Evolutionary conservation across 805 yeast species (phyloP).

Genomic region (Kodamaea kakaduensis): DNA sequence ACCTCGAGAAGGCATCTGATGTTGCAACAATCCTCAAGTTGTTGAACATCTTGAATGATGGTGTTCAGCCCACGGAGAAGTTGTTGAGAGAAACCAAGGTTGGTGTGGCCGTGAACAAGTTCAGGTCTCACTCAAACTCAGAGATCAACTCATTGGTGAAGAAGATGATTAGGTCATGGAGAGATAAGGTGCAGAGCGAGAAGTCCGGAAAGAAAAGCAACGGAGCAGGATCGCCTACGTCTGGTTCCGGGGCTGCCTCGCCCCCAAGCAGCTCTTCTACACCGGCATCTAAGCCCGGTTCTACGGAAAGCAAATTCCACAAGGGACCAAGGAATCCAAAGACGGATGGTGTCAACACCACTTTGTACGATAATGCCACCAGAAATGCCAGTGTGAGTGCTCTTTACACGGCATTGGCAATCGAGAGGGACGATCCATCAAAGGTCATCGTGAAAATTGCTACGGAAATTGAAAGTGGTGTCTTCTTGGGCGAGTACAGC

Average conservation of each 20-base stretch:
- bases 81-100: constrained; percentile 88
- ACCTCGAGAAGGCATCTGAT: constrained; percentile 70
- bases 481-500: constrained; percentile 57
- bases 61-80: constrained; percentile 80
- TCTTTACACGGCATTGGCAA: constrained; percentile 82
- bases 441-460: constrained; percentile 58
- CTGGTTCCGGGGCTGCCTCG: constrained; percentile 2
- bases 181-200: constrained; percentile 75
- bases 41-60: constrained; percentile 59
- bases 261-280: constrained; percentile 4
- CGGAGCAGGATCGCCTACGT: constrained; percentile 1
- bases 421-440: constrained; percentile 63
- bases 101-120: constrained; percentile 94
- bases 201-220: constrained; percentile 40
- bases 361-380: constrained; percentile 67
- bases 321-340: constrained; percentile 67
- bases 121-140: constrained; percentile 60
- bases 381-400: constrained; percentile 84
- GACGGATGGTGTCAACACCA: constrained; percentile 73
- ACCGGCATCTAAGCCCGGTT: constrained; percentile 11
- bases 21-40: constrained; percentile 61
- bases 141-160: constrained; percentile 74
- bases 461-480: constrained; percentile 68
- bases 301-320: constrained; percentile 38
- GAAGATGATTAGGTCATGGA: constrained; percentile 83